These are phyloP conservation scores for Calonectria honghensis DNA, from an alignment of 2,329 filamentous ascomycete species.

Conservation along the genomic window DNA sequence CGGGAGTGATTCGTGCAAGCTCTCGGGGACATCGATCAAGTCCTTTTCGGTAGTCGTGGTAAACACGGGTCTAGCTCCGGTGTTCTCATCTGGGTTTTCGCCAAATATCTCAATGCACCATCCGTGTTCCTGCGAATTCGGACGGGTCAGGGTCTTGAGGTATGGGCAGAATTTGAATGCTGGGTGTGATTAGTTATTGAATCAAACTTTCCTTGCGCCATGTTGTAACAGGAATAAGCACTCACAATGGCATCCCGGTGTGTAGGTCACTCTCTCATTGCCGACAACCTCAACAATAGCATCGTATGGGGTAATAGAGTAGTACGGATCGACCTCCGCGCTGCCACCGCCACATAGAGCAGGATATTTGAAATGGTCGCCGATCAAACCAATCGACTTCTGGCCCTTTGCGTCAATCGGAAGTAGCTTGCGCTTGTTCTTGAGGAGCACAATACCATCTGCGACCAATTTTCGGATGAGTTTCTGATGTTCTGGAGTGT, in stretches of 20 bases:
- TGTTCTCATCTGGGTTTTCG: constrained; percentile 20
- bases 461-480: constrained; percentile 20
- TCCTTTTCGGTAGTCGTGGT: constrained; percentile 27
- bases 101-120: constrained; percentile 31
- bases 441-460: constrained; percentile 32
- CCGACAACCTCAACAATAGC: constrained; percentile 54
- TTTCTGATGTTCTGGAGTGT: constrained; percentile 17
- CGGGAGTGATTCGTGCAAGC: constrained; percentile 21
- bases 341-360: constrained; percentile 60
- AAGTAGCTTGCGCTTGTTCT: constrained; percentile 12
- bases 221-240: not conserved
- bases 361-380: constrained; percentile 63
- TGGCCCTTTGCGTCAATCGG: constrained; percentile 47
- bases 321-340: constrained; percentile 59
- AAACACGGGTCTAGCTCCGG: constrained; percentile 18
- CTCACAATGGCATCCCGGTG: constrained; percentile 50
- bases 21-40: constrained; percentile 35
- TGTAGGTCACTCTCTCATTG: constrained; percentile 44
- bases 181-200: not conserved
- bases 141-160: constrained; percentile 12
- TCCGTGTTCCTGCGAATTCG: constrained; percentile 11
- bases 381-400: constrained; percentile 59
- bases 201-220: too few species aligned
- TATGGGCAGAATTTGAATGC: constrained; percentile 30
- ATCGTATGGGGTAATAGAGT: constrained; percentile 58